phyloP scores from a whole-genome alignment of 108 stramenopile genomes.

The Skeletonema tropicum region DNA sequence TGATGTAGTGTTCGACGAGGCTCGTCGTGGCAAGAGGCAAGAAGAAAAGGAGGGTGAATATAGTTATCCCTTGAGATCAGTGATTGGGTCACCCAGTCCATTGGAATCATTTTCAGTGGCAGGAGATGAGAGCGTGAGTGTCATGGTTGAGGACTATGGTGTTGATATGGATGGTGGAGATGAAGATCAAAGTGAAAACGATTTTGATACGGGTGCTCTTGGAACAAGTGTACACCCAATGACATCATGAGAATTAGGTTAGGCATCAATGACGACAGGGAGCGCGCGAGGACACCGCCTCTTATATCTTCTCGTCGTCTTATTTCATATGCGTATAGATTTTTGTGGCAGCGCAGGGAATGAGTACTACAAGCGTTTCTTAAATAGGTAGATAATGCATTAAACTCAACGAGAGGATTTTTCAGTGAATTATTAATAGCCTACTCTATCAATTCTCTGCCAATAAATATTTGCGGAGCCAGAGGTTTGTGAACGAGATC shows the following conservation, averaged over 20 bases:
- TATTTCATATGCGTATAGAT: not conserved
- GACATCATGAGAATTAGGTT: not conserved
- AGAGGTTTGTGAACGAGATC: not conserved
- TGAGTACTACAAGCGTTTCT: not conserved
- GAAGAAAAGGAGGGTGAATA: slow-evolving; percentile 28
- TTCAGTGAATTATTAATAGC: not conserved
- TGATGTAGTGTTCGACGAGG: slow-evolving; percentile 47
- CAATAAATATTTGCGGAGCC: not conserved
- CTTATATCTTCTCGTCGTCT: not conserved
- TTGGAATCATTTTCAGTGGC: not conserved
- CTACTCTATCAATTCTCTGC: not conserved
- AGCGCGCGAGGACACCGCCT: not conserved
- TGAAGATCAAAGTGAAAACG: slow-evolving; percentile 32
- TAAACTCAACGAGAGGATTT: not conserved
- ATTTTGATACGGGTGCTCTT: slow-evolving; percentile 46
- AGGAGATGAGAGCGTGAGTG: slow-evolving; percentile 34
- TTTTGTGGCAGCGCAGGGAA: not conserved
- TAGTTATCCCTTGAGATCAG: not conserved
- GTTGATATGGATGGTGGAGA: slow-evolving; percentile 30
- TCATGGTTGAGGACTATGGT: slow-evolving; percentile 34
- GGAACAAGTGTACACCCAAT: slow-evolving; percentile 9
- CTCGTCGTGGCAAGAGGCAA: slow-evolving; percentile 31
- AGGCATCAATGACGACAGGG: not conserved
- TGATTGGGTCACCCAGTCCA: not conserved
- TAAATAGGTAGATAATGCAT: not conserved